phyloP scores from a whole-genome alignment of 768 basidiomycete genomes.

The Tricholomella constricta region DNA sequence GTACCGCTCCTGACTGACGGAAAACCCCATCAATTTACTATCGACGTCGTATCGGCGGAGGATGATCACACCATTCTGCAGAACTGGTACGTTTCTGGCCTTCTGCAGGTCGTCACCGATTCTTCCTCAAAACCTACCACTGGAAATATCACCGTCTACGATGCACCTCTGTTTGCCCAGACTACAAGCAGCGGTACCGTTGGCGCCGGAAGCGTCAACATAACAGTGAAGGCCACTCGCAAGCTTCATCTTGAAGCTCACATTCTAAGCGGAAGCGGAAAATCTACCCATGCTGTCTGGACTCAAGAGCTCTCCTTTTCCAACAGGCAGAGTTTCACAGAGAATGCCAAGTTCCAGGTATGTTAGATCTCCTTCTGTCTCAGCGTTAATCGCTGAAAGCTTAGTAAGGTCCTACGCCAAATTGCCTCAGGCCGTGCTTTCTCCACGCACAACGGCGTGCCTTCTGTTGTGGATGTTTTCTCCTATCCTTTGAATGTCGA shows the following conservation, averaged over 20 bases:
- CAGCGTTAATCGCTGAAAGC: conserved; percentile 1
- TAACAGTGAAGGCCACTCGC: conserved; percentile 63
- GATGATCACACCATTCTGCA: conserved; percentile 60
- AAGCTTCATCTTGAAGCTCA: conserved; percentile 61
- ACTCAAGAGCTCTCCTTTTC: conserved; percentile 61
- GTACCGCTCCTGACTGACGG: conserved; percentile 69
- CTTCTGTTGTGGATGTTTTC: conserved; percentile 41
- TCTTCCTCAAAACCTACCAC: conserved; percentile 62
- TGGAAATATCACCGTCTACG: conserved; percentile 63
- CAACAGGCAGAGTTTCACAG: conserved; percentile 63
- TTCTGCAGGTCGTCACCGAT: conserved; percentile 69
- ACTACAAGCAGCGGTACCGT: conserved; percentile 48
- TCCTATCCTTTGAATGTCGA: conserved; percentile 50
- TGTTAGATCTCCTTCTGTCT: neutral
- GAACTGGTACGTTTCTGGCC: conserved; percentile 80
- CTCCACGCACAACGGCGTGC: conserved; percentile 45
- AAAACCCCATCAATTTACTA: conserved; percentile 65
- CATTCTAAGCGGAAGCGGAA: conserved; percentile 63
- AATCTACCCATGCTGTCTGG: conserved; percentile 55
- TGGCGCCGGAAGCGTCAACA: conserved; percentile 48
- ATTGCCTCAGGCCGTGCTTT: conserved; percentile 35
- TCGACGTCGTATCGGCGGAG: conserved; percentile 77
- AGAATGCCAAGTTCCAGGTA: conserved; percentile 47
- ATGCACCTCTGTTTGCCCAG: conserved; percentile 57
- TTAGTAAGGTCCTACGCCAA: conserved; percentile 41